Evolutionary conservation across 1,284 basidiomycete genomes (phyloP).

Genomic region (Ceratobasidium sp.): DNA sequence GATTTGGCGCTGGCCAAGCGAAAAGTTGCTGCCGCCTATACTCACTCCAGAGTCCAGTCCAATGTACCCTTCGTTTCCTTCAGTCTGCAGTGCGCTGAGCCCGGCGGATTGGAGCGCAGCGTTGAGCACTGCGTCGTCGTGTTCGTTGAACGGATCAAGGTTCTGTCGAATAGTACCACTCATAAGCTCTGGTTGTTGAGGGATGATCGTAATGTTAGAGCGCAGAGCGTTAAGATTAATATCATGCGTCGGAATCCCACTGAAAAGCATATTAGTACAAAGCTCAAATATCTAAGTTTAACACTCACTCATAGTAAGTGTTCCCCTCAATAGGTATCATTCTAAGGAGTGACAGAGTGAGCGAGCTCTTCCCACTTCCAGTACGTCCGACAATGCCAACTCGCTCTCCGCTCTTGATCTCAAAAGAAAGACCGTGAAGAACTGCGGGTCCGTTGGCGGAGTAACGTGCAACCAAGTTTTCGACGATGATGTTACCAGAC

Average conservation of each 20-base stretch:
- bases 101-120: constrained; percentile 44
- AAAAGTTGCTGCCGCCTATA: constrained; percentile 39
- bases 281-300: neutral
- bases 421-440: constrained; percentile 69
- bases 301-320: constrained; percentile 58
- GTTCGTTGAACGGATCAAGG: constrained; percentile 49
- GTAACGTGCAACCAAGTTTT: constrained; percentile 73
- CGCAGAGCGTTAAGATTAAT: constrained; percentile 74
- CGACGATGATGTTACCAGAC: constrained; percentile 75
- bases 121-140: constrained; percentile 47
- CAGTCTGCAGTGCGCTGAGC: neutral
- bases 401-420: constrained; percentile 71
- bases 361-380: constrained; percentile 68
- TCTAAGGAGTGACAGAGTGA: constrained; percentile 61
- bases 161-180: constrained; percentile 48
- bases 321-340: constrained; percentile 62
- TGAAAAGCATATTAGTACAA: neutral
- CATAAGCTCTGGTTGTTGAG: constrained; percentile 46
- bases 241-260: constrained; percentile 56
- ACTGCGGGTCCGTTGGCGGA: constrained; percentile 65
- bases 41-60: constrained; percentile 56
- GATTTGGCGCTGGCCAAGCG: constrained; percentile 47
- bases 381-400: constrained; percentile 80
- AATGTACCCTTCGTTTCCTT: constrained; percentile 43
- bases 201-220: constrained; percentile 60